Evolutionary conservation across 2,329 filamentous ascomycete species (phyloP).

Genomic region (Fusarium virguliforme): DNA sequence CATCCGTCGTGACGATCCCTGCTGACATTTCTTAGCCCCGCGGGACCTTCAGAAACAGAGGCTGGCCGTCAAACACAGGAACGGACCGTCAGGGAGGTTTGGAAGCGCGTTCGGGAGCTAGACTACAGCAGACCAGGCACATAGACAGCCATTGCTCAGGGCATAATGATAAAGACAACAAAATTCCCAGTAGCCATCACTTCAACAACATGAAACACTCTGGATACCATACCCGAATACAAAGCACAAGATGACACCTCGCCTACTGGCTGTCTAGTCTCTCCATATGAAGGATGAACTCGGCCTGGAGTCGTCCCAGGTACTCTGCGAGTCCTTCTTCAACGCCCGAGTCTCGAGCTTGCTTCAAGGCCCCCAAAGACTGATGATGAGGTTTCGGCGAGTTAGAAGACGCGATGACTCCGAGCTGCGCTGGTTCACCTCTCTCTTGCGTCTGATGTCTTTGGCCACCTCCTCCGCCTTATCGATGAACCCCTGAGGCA

Average conservation of each 20-base stretch:
- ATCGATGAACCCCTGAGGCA: slow-evolving; percentile 78
- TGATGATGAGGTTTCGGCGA: slow-evolving; percentile 81
- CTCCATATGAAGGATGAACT: slow-evolving; percentile 82
- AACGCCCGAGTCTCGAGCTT: slow-evolving; percentile 76
- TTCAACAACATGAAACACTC: background rate
- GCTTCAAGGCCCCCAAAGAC: slow-evolving; percentile 78
- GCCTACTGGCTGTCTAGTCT: slow-evolving; percentile 66
- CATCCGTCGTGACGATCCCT: background rate
- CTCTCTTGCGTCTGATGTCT: slow-evolving; percentile 71
- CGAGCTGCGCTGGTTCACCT: slow-evolving; percentile 72
- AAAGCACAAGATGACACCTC: background rate
- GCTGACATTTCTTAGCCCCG: slow-evolving; percentile 65
- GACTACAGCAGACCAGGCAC: slow-evolving; percentile 77
- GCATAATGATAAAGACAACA: slow-evolving; percentile 15
- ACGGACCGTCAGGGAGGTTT: slow-evolving; percentile 79
- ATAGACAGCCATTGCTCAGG: slow-evolving; percentile 18
- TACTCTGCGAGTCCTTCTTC: slow-evolving; percentile 69
- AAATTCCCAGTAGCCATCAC: background rate
- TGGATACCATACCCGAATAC: background rate
- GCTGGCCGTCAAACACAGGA: slow-evolving; percentile 79
- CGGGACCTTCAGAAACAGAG: slow-evolving; percentile 73
- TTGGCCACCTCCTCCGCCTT: slow-evolving; percentile 78
- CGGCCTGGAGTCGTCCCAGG: slow-evolving; percentile 69
- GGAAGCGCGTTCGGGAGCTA: slow-evolving; percentile 76
- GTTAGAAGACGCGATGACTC: slow-evolving; percentile 71